Evolutionary conservation across 129 eudicot genomes (phyloP).

Genomic region (Pseudognaphalium luteoalbum): DNA sequence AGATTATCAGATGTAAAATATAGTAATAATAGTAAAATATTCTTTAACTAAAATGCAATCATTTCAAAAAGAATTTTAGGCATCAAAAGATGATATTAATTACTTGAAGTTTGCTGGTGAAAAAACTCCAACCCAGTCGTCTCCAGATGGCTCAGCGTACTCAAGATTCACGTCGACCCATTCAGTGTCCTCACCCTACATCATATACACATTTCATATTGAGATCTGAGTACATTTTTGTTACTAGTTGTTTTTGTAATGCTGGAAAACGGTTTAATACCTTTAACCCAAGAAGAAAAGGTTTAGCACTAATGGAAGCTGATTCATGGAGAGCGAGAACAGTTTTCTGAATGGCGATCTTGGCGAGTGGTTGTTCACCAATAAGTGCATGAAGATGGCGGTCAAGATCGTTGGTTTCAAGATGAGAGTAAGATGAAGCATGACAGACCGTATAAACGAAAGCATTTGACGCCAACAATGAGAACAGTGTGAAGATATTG

Average conservation of each 20-base stretch:
- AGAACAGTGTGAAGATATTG: not conserved
- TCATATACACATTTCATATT: not conserved
- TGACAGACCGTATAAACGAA: not conserved
- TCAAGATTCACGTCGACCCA: conserved; percentile 58
- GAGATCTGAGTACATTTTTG: not conserved
- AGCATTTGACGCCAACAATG: conserved; percentile 15
- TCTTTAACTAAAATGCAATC: not conserved
- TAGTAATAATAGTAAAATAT: not conserved
- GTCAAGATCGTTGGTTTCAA: conserved; percentile 1
- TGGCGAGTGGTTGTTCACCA: conserved; percentile 47
- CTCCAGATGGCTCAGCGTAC: conserved; percentile 51
- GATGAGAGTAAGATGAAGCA: conserved; percentile 26
- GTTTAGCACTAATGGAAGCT: conserved; percentile 38
- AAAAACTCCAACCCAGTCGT: conserved; percentile 89
- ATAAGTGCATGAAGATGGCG: conserved; percentile 17
- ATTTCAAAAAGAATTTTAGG: not conserved
- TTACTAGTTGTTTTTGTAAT: not conserved
- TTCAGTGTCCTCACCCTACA: conserved; percentile 68
- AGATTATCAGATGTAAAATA: not conserved
- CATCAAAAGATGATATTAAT: conserved; percentile 22
- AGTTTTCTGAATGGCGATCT: conserved; percentile 46
- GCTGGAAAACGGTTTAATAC: not conserved
- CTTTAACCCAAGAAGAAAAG: conserved; percentile 30
- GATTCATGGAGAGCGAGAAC: conserved; percentile 37
- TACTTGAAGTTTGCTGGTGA: conserved; percentile 80